Evolutionary conservation across 2,329 filamentous ascomycete species (phyloP).

Genomic region (Fusarium anguioides): DNA sequence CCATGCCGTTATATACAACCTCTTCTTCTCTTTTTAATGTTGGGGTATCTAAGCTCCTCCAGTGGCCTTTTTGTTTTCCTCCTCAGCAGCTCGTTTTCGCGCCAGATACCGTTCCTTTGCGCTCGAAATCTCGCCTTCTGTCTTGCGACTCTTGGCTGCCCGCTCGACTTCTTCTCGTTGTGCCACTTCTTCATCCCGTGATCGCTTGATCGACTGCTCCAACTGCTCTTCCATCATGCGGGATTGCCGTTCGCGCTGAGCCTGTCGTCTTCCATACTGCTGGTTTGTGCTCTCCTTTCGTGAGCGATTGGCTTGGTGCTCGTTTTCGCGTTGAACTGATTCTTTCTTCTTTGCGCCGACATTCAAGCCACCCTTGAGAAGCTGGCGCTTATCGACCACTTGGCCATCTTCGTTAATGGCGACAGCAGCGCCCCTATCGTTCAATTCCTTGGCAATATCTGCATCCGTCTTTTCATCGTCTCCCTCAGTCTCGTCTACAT

Average conservation of each 20-base stretch:
- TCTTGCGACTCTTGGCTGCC: constrained; percentile 81
- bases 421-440: constrained; percentile 69
- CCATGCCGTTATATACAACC: constrained; percentile 25
- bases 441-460: constrained; percentile 75
- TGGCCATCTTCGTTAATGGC: constrained; percentile 84
- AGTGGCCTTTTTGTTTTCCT: constrained; percentile 64
- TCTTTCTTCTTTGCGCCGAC: constrained; percentile 72
- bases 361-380: constrained; percentile 81
- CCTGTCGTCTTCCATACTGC: constrained; percentile 66
- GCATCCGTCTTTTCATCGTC: constrained; percentile 69
- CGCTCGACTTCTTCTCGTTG: constrained; percentile 72
- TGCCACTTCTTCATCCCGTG: constrained; percentile 74
- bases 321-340: constrained; percentile 41
- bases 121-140: constrained; percentile 77
- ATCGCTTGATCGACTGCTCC: constrained; percentile 76
- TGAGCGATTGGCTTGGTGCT: constrained; percentile 45
- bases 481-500: constrained; percentile 61
- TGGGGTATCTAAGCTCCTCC: constrained; percentile 49
- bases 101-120: constrained; percentile 84
- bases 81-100: constrained; percentile 78
- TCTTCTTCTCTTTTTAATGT: constrained; percentile 21
- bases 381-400: constrained; percentile 84
- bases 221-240: constrained; percentile 84
- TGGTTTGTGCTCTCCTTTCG: constrained; percentile 55
- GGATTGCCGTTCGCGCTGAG: constrained; percentile 79